Evolutionary conservation across 306 rosid genomes (phyloP).

Genomic region (Nissolia schottii): DNA sequence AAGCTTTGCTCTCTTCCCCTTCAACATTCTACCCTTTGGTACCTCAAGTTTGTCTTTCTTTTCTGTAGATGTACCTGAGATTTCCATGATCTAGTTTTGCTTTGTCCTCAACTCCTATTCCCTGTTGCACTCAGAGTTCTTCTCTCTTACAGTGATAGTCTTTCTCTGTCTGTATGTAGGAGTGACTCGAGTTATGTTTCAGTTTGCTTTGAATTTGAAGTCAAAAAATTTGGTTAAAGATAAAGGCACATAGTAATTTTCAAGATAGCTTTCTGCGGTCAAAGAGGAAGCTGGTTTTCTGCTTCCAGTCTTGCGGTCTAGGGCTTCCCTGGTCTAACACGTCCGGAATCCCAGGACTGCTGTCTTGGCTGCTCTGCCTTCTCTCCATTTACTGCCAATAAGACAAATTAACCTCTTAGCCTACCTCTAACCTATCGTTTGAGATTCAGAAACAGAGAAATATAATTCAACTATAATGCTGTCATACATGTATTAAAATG

Average conservation of each 20-base stretch:
- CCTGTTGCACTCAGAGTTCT: neutral
- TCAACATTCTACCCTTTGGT: slow-evolving; percentile 34
- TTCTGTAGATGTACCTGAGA: slow-evolving; percentile 27
- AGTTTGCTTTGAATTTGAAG: slow-evolving; percentile 18
- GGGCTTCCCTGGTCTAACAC: slow-evolving; percentile 40
- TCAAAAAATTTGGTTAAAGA: slow-evolving; percentile 21
- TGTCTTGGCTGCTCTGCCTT: slow-evolving; percentile 42
- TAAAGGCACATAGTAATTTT: slow-evolving; percentile 27
- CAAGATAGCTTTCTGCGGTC: slow-evolving; percentile 37
- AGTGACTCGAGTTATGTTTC: slow-evolving; percentile 17
- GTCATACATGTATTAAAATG: neutral
- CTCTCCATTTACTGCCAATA: slow-evolving; percentile 41
- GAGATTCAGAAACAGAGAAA: neutral
- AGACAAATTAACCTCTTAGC: slow-evolving; percentile 31
- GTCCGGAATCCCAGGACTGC: slow-evolving; percentile 54
- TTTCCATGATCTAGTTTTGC: slow-evolving; percentile 23
- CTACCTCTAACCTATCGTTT: neutral
- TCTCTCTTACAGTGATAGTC: neutral
- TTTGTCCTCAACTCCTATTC: neutral
- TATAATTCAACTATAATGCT: neutral
- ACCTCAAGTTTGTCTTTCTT: slow-evolving; percentile 24
- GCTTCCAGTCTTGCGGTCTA: slow-evolving; percentile 34
- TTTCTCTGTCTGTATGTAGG: neutral
- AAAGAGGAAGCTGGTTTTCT: slow-evolving; percentile 38
- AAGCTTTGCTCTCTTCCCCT: slow-evolving; percentile 48